phyloP scores from a whole-genome alignment of 441 rosid genomes.

The Lepidium campestre region DNA sequence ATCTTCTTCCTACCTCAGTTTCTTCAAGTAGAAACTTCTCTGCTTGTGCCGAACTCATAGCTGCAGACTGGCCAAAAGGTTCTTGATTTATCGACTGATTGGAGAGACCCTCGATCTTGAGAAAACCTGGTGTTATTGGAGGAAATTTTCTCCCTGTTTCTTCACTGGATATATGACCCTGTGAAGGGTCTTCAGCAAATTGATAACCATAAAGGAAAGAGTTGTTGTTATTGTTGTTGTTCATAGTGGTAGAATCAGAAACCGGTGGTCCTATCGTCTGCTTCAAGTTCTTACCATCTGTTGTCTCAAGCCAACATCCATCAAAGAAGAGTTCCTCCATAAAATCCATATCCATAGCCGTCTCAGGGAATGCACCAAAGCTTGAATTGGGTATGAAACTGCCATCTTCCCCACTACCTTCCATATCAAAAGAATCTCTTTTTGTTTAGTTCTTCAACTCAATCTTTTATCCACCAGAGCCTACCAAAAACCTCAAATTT shows the following conservation, averaged over 20 bases:
- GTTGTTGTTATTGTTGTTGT: constrained; percentile 24
- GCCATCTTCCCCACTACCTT: constrained; percentile 38
- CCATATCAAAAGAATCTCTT: constrained; percentile 36
- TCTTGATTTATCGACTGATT: constrained; percentile 27
- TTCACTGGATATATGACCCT: constrained; percentile 25
- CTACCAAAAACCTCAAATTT: constrained; percentile 16
- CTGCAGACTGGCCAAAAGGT: constrained; percentile 24
- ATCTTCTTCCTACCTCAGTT: constrained; percentile 42
- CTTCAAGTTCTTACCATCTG: constrained; percentile 42
- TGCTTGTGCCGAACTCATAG: constrained; percentile 30
- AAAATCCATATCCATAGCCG: constrained; percentile 81
- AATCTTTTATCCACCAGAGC: constrained; percentile 31
- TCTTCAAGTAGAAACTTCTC: constrained; percentile 39
- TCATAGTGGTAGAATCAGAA: constrained; percentile 24
- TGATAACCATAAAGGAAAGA: constrained; percentile 19
- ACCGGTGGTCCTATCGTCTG: constrained; percentile 22
- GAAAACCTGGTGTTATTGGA: constrained; percentile 18
- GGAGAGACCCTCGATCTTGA: constrained; percentile 28
- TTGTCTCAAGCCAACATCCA: constrained; percentile 80
- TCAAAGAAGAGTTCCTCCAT: constrained; percentile 84
- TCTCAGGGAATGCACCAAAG: constrained; percentile 35
- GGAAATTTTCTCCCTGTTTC: constrained; percentile 24
- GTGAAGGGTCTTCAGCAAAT: constrained; percentile 23
- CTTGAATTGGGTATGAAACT: constrained; percentile 35
- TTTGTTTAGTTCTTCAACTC: not conserved